Base-by-base conservation (phyloP, 2,329 filamentous ascomycete genomes). In the Monascus ruber region DNA sequence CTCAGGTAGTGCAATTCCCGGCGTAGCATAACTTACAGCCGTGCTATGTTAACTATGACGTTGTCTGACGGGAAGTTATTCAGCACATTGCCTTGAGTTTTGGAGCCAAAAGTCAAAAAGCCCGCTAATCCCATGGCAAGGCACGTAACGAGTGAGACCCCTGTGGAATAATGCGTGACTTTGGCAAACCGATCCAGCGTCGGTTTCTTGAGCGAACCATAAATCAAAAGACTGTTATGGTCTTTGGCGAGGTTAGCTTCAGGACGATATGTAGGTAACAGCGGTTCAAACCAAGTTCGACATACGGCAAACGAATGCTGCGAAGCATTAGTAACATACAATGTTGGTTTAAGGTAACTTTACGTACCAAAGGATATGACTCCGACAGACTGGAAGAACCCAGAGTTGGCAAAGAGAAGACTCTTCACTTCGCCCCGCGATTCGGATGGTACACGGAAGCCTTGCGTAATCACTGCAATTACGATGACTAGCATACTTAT, bases 201-300 rank as follows among this genome's bases (percentile, higher is more conserved):
- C 1, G 91, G 91, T 37, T 84, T 95, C 52, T 83, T 81, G 45
- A 98, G 76, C 2, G 89, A 96, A 49, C 89, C 89, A 65, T 98
- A 98, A 58, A 98, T 98, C 40, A 98, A 74, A 43, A 98, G 81
- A 37, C 86, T 94, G 67, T 98, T 98, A 69, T 98, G 91, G 59
- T 98, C 71, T 74, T 9, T 31, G 5, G 31, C 10, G 31, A 34
- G 24, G 43, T 62, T 44, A 59, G 48, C 40, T 29, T 39, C 35
- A 33, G 25, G 5, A 6, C 24, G 25, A 35, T 25, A 5, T 6
- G 26, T 28, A 29, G 25, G 28, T 26, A 44, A 27, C 5, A 34
- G 35, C 26, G 9, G 33, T 26, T 24, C 26, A 4, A 28, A 27
- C 38, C 27, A 36, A 27, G 31, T 31, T 24, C 34, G 33, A 60